These are phyloP conservation scores for Sporothrix variecibatus DNA, from an alignment of 2,329 filamentous ascomycete genomes.

Conservation along the genomic window DNA sequence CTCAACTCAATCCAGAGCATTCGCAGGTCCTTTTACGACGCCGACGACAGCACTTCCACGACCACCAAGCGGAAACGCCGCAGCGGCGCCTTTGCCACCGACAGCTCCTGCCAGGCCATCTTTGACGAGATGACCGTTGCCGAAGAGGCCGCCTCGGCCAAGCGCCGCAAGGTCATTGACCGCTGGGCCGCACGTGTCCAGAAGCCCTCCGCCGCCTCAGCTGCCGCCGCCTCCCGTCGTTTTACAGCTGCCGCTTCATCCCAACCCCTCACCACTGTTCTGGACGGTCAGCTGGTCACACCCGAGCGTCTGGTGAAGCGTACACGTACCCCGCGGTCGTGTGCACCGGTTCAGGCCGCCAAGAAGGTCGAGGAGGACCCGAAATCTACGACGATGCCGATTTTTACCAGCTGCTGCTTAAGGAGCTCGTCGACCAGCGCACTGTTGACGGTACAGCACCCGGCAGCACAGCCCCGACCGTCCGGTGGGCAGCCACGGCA, in stretches of 20 bases:
- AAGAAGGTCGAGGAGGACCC: slow-evolving; percentile 58
- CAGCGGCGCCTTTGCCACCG: neutral
- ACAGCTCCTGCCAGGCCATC: slow-evolving; percentile 59
- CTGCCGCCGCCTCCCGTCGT: slow-evolving; percentile 58
- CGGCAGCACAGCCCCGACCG: slow-evolving; percentile 51
- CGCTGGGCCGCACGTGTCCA: slow-evolving; percentile 88
- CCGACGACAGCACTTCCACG: slow-evolving; percentile 48
- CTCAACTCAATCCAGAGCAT: slow-evolving; percentile 79
- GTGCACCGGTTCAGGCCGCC: slow-evolving; percentile 69
- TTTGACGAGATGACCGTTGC: slow-evolving; percentile 71
- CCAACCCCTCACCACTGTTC: slow-evolving; percentile 66
- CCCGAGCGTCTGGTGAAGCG: slow-evolving; percentile 68
- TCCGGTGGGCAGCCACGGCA: slow-evolving; percentile 68
- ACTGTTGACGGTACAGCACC: slow-evolving; percentile 63
- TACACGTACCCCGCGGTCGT: slow-evolving; percentile 72
- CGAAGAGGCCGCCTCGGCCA: slow-evolving; percentile 60
- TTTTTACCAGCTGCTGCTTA: slow-evolving; percentile 91
- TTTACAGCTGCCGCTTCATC: slow-evolving; percentile 51
- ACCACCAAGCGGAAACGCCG: slow-evolving; percentile 38
- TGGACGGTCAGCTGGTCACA: slow-evolving; percentile 68
- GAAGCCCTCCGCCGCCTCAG: slow-evolving; percentile 48
- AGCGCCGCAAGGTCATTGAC: slow-evolving; percentile 73
- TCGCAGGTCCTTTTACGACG: slow-evolving; percentile 58
- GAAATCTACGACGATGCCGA: slow-evolving; percentile 88
- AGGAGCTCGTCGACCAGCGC: slow-evolving; percentile 89